A percentile compares a stretch with the other conserved stretches of the same genome.
Conservation (phyloP, 805 yeast genomes). For the Aciculoconidium aculeatum region DNA sequence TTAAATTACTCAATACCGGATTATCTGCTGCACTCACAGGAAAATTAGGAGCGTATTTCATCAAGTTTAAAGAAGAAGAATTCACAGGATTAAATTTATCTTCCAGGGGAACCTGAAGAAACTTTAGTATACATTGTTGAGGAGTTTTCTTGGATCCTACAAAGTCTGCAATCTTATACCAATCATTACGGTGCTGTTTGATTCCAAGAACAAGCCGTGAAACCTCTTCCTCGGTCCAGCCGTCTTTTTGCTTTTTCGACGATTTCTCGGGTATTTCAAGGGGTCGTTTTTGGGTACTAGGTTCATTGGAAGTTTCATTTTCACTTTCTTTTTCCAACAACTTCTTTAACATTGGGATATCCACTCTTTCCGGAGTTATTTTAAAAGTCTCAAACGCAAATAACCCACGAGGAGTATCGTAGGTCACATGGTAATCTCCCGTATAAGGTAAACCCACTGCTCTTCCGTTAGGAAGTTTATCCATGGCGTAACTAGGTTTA, state of each 20-base stretch:
- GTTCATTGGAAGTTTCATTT: slow-evolving; percentile 2
- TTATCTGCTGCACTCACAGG: slow-evolving; percentile 85
- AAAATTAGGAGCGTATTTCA: slow-evolving; percentile 75
- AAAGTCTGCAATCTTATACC: slow-evolving; percentile 68
- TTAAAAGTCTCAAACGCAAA: slow-evolving; percentile 87
- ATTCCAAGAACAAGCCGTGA: slow-evolving; percentile 57
- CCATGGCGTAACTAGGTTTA: slow-evolving; percentile 58
- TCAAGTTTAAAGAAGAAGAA: slow-evolving; percentile 58
- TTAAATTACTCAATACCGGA: slow-evolving; percentile 89
- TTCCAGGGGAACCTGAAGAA: slow-evolving; percentile 75
- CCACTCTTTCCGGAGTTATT: slow-evolving; percentile 49
- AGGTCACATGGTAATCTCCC: slow-evolving; percentile 69
- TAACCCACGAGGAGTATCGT: slow-evolving; percentile 87
- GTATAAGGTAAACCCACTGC: slow-evolving; percentile 59
- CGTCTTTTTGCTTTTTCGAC: slow-evolving; percentile 24
- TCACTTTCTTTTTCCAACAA: slow-evolving; percentile 15
- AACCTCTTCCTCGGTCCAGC: slow-evolving; percentile 68
- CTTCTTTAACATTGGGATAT: slow-evolving; percentile 29
- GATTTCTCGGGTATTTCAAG: slow-evolving; percentile 5
- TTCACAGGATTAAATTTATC: slow-evolving; percentile 47
- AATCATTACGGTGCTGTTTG: slow-evolving; percentile 60
- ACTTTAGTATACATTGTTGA: slow-evolving; percentile 75
- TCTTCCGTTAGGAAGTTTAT: slow-evolving; percentile 38
- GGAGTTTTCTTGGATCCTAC: slow-evolving; percentile 63
- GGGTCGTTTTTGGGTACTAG: slow-evolving; percentile 1